Percentiles rank a stretch among this genome's conserved stretches.
Conservation (phyloP, 2,329 filamentous ascomycete genomes). For the Pseudogymnoascus sp. region DNA sequence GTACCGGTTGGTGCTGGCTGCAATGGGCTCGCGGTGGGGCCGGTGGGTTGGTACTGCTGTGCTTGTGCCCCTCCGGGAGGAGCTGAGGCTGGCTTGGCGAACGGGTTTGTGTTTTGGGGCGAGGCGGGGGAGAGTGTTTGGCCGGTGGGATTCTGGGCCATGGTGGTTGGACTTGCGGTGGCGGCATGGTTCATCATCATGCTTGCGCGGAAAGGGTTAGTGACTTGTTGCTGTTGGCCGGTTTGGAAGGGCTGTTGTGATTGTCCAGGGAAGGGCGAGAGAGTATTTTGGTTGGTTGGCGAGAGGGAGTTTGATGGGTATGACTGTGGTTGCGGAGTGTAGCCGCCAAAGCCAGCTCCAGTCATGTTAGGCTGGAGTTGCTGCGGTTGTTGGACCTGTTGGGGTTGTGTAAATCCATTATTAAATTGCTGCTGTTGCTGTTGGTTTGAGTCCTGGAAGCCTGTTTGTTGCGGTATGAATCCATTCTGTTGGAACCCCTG, state of each 20-base stretch:
- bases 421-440: constrained; percentile 29
- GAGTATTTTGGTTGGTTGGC: constrained; percentile 50
- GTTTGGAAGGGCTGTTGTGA: constrained; percentile 32
- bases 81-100: constrained; percentile 55
- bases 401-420: constrained; percentile 20
- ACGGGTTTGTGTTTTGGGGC: constrained; percentile 76
- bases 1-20: constrained; percentile 57
- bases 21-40: constrained; percentile 41
- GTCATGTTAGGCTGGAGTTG: constrained; percentile 54
- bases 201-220: constrained; percentile 91
- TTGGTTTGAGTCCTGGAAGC: constrained; percentile 34
- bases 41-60: constrained; percentile 30
- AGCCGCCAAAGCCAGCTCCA: constrained; percentile 78
- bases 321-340: constrained; percentile 54
- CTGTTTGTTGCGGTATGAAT: constrained; percentile 34
- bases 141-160: constrained; percentile 28
- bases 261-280: constrained; percentile 36
- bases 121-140: constrained; percentile 34
- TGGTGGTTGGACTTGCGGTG: constrained; percentile 28
- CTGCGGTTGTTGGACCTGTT: constrained; percentile 19
- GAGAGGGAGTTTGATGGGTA: constrained; percentile 47
- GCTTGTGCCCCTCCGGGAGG: constrained; percentile 23
- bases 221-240: constrained; percentile 50
- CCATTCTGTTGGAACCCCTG: constrained; percentile 34
- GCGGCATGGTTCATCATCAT: constrained; percentile 59